Percentiles rank a stretch among this genome's conserved stretches.
Evolutionary conservation across 192 early-diverging fungal species (phyloP).

Genomic region (Hyaloraphidium curvatum): DNA sequence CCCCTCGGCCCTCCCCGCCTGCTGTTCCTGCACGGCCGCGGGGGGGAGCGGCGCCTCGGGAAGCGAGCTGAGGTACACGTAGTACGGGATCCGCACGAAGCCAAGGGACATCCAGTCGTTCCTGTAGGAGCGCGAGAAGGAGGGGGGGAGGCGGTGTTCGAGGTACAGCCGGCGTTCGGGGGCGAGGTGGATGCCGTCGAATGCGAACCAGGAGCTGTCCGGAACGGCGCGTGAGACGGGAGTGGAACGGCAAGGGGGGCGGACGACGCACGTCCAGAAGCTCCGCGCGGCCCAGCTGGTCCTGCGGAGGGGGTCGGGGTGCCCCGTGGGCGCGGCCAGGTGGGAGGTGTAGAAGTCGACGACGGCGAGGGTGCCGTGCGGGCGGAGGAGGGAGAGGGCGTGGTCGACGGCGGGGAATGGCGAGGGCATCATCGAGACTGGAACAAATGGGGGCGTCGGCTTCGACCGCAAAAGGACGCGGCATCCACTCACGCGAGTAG

Average conservation of each 20-base stretch:
- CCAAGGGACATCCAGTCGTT: not conserved
- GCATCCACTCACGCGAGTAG: too few species aligned
- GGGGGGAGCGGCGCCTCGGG: too few species aligned
- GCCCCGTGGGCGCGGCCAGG: not conserved
- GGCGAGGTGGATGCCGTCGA: not conserved
- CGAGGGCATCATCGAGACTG: not conserved
- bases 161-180: not conserved
- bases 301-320: not conserved
- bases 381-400: not conserved
- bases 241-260: too few species aligned
- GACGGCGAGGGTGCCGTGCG: not conserved
- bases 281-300: not conserved
- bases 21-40: too few species aligned
- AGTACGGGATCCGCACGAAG: not conserved
- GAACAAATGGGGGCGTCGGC: not conserved
- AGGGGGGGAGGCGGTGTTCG: not conserved
- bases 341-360: slow-evolving; percentile 3
- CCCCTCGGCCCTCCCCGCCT: too few species aligned
- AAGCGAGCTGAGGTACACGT: too few species aligned
- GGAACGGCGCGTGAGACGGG: too few species aligned
- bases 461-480: too few species aligned
- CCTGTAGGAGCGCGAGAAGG: not conserved
- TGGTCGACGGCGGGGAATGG: not conserved
- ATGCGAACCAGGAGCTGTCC: not conserved
- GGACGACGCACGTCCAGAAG: not conserved